phyloP scores from a whole-genome alignment of 768 basidiomycete species.

The Lactifluus pinguis region DNA sequence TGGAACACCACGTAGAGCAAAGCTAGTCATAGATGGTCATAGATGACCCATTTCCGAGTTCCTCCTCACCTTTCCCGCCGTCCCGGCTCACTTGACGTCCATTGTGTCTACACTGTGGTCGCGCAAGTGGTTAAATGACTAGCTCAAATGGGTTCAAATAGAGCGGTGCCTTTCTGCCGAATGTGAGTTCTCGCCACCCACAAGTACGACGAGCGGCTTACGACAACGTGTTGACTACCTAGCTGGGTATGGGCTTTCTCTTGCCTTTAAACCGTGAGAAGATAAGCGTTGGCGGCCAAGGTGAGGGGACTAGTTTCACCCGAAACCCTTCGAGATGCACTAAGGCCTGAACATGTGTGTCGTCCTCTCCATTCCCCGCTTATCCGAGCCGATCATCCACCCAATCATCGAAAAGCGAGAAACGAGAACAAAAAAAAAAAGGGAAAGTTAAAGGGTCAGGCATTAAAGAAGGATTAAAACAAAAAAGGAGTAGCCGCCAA shows the following conservation, averaged over 20 bases:
- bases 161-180: not conserved
- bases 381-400: slow-evolving; percentile 4
- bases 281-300: not conserved
- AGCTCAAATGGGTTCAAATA: not conserved
- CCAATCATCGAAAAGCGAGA: not conserved
- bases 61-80: not conserved
- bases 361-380: not conserved
- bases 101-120: not conserved
- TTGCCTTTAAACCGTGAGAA: not conserved
- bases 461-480: not conserved
- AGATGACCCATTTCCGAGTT: not conserved
- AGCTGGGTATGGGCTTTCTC: not conserved
- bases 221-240: not conserved
- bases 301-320: not conserved
- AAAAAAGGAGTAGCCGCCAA: not conserved
- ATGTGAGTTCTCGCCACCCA: no score
- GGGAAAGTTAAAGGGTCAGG: not conserved
- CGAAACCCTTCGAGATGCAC: not conserved
- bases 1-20: not conserved
- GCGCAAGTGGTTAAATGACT: not conserved
- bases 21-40: not conserved
- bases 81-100: not conserved
- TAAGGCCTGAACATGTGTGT: not conserved
- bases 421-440: not conserved
- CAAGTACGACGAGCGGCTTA: no score